Percentiles rank a stretch among this genome's conserved stretches.
phyloP scores from a whole-genome alignment of 1,139 yeast genomes.

The Arxiozyma bovina region DNA sequence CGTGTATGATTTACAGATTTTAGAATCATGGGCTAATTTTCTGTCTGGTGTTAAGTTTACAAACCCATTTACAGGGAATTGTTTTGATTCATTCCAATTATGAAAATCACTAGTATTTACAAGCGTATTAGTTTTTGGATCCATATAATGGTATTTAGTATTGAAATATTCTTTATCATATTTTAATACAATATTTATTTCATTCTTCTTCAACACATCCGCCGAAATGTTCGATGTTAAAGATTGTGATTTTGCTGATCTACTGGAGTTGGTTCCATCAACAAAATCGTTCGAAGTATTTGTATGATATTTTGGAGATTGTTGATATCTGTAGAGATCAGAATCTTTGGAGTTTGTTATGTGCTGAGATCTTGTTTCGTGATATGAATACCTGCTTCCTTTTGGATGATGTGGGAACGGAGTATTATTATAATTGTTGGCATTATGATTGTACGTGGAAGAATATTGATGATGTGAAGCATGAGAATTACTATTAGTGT shows the following conservation, averaged over 20 bases:
- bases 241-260: not conserved
- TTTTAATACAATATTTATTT: constrained; percentile 11
- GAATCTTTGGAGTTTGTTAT: not conserved
- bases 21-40: constrained; percentile 21
- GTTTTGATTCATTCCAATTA: constrained; percentile 20
- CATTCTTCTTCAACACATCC: not conserved
- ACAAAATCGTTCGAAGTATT: not conserved
- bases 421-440: not conserved
- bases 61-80: constrained; percentile 47
- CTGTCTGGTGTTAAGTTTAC: constrained; percentile 38
- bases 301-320: not conserved
- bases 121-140: constrained; percentile 17
- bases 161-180: constrained; percentile 18
- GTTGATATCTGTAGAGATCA: not conserved
- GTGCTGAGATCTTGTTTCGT: not conserved
- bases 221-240: not conserved
- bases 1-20: constrained; percentile 27
- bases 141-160: constrained; percentile 27
- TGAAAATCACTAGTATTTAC: constrained; percentile 20
- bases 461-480: not conserved
- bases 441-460: not conserved
- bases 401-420: not conserved
- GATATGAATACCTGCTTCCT: not conserved
- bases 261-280: no score
- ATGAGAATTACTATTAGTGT: not conserved